Conservation (phyloP, 106 monocot genomes). For the Xerophyta viscosa region DNA sequence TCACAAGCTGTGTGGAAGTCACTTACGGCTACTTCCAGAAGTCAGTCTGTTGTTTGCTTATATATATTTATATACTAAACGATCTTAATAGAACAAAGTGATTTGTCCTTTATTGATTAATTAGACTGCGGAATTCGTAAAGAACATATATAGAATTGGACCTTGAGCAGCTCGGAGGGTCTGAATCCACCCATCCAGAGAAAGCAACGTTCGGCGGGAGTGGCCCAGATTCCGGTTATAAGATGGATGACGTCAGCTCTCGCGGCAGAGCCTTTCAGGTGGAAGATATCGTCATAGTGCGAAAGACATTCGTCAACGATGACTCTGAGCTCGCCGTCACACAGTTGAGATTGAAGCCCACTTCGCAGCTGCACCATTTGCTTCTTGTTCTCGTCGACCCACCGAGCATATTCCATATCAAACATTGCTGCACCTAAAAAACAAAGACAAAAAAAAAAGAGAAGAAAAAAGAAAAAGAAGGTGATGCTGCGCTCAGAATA, state of each 20-base stretch:
- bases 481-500: no score
- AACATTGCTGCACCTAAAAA: constrained; percentile 51
- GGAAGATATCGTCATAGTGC: constrained; percentile 74
- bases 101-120: constrained; percentile 54
- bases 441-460: background rate
- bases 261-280: constrained; percentile 40
- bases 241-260: constrained; percentile 86
- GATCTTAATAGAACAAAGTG: constrained; percentile 61
- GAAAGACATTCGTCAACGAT: constrained; percentile 69
- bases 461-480: no score
- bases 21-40: no score
- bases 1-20: constrained; percentile 73
- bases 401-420: constrained; percentile 80
- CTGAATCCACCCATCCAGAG: constrained; percentile 96
- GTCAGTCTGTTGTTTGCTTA: no score
- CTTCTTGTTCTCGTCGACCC: constrained; percentile 66
- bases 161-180: constrained; percentile 92
- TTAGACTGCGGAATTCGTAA: constrained; percentile 28
- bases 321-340: constrained; percentile 54
- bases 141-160: constrained; percentile 3
- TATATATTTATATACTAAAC: no score
- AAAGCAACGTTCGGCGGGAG: constrained; percentile 88
- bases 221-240: constrained; percentile 86
- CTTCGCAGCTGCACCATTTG: constrained; percentile 62
- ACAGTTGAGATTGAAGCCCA: constrained; percentile 55